phyloP scores from a whole-genome alignment of 345 rosid species.

The Ailanthus altissimus region DNA sequence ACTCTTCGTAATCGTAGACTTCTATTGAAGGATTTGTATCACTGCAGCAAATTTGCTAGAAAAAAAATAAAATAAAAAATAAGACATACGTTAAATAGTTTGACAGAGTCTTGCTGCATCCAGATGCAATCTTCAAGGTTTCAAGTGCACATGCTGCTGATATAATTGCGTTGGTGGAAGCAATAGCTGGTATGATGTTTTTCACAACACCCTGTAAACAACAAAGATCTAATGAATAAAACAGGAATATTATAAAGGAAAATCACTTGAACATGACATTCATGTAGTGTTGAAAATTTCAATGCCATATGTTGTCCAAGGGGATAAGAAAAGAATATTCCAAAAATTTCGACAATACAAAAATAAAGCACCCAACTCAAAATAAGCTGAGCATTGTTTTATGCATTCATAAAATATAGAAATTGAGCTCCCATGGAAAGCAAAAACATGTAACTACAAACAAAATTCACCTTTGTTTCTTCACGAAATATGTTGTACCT shows the following conservation, averaged over 20 bases:
- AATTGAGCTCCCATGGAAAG: too few relatives aligned
- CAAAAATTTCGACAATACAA: too few relatives aligned
- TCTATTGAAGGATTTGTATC: neutral
- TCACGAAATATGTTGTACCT: slow-evolving; percentile 45
- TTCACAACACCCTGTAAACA: slow-evolving; percentile 81
- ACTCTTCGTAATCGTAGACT: too few relatives aligned
- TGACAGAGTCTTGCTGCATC: slow-evolving; percentile 89
- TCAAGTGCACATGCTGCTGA: slow-evolving; percentile 94
- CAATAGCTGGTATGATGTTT: slow-evolving; percentile 97
- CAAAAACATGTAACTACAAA: slow-evolving; percentile 2
- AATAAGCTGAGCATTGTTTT: too few relatives aligned
- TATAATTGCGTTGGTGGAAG: slow-evolving; percentile 94
- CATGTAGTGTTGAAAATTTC: neutral
- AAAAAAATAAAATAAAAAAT: slow-evolving; percentile 11
- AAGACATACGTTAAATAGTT: slow-evolving; percentile 76
- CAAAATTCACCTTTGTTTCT: neutral
- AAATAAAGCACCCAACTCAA: too few relatives aligned
- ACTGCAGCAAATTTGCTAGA: neutral
- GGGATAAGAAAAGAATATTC: too few relatives aligned
- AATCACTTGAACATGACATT: slow-evolving; percentile 7
- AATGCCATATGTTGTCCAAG: too few relatives aligned
- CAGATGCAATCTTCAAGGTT: slow-evolving; percentile 92
- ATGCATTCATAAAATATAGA: too few relatives aligned
- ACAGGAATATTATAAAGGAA: neutral
- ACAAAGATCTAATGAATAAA: slow-evolving; percentile 12